Conservation (phyloP, 73 alveolate genomes). For the Durusdinium trenchii region DNA sequence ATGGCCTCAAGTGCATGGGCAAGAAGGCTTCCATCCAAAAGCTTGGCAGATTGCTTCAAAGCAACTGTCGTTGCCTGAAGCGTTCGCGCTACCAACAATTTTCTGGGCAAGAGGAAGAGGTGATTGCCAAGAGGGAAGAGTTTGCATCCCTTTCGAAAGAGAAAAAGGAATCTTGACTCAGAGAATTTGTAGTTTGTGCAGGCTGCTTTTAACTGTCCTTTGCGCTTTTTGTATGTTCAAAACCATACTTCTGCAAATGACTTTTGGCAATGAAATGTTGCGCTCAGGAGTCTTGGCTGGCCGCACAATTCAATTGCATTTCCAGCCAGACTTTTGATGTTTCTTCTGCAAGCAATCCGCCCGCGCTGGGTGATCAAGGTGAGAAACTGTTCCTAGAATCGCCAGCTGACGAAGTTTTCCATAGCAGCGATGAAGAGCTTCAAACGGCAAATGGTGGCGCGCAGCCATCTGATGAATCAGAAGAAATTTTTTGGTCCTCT, state of each 20-base stretch:
- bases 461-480: background rate
- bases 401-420: background rate
- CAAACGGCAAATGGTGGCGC: background rate
- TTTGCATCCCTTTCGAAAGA: background rate
- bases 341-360: background rate
- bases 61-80: background rate
- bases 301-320: background rate
- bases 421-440: background rate
- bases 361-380: background rate
- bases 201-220: background rate
- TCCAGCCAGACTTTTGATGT: no score
- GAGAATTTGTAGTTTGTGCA: background rate
- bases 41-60: background rate
- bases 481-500: background rate
- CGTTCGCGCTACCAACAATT: background rate
- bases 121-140: background rate
- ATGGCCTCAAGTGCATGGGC: no score
- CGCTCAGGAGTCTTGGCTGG: background rate
- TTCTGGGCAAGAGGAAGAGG: background rate
- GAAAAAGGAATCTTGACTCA: conserved; percentile 5
- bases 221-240: background rate
- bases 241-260: background rate
- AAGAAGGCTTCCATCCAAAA: no score
- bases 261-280: background rate
- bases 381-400: background rate